Evolutionary conservation across 2,329 filamentous ascomycete species (phyloP), one percentile per base, ranked within the genome.

Genomic region (Clonostachys sp.): DNA sequence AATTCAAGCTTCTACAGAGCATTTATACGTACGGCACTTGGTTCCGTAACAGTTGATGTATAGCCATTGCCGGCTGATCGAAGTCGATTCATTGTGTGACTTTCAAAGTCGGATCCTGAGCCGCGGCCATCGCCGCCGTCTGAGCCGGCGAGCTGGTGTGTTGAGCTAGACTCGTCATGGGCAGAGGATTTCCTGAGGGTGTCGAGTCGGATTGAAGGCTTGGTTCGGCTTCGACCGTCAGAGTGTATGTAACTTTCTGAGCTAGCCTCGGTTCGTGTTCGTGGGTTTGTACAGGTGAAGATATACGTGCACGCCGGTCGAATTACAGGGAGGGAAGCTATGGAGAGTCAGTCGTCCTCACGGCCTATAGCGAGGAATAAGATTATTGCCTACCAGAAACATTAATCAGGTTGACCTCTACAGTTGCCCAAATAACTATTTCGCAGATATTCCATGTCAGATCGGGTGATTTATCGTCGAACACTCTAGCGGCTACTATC

Each of bases 371-470:
- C 24, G 34, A 46, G 40, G 18, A 44, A 44, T 33, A 42, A 20
- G 16, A 24, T 17, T 6, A 13, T 24, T 33, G 36, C 41, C 13
- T 47, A 45, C 48, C 45, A 17, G 45, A 50, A 17, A 47, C 45
- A 43, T 47, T 50, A 45, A 47, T 45, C 36, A 50, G 35, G 42
- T 50, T 47, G 24, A 48, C 48, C 39, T 45, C 42, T 14, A 48
- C 43, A 14, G 47, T 45, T 41, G 47, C 47, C 48, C 48, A 50
- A 20, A 50, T 44, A 6, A 50, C 45, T 38, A 50, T 47, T 12
- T 47, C 45, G 45, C 41, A 47, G 20, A 50, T 47, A n/a, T 50
- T 47, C 48, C 48, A 50, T 36, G 45, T 50, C 45, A 50, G 36
- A 41, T 50, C 48, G 6, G 41, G 16, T 18, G 48, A 50, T n/a